Percentiles rank a stretch among this genome's conserved stretches.
Conservation (phyloP, 2,329 filamentous ascomycete genomes). For the Dendrostoma leiphaemia region DNA sequence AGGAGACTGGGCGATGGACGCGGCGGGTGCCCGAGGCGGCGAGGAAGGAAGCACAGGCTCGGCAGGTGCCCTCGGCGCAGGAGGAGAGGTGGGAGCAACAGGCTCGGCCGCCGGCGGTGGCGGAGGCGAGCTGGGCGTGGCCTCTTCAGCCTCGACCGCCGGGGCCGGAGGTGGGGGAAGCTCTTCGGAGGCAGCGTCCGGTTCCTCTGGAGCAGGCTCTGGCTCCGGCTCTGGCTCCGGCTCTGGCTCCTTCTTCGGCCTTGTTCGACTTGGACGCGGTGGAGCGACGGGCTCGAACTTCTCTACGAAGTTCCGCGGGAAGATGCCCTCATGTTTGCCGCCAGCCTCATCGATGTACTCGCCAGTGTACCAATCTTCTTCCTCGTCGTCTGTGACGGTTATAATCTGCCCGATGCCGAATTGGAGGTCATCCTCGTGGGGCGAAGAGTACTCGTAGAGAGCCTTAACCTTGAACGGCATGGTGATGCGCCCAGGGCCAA, state of each 20-base stretch:
- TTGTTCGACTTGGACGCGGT: slow-evolving; percentile 74
- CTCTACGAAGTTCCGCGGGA: slow-evolving; percentile 96
- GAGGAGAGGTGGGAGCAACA: slow-evolving; percentile 29
- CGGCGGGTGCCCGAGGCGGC: slow-evolving; percentile 28
- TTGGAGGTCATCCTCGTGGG: slow-evolving; percentile 90
- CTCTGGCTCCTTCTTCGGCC: slow-evolving; percentile 60
- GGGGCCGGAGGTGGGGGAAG: slow-evolving; percentile 26
- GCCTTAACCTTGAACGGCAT: slow-evolving; percentile 97
- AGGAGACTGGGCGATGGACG: slow-evolving; percentile 19
- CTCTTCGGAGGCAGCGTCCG: slow-evolving; percentile 22
- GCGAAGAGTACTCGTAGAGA: slow-evolving; percentile 88
- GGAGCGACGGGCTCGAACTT: slow-evolving; percentile 90
- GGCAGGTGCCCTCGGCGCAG: slow-evolving; percentile 38
- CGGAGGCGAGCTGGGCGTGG: slow-evolving; percentile 27
- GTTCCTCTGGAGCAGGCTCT: slow-evolving; percentile 19
- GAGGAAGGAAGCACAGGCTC: slow-evolving; percentile 32
- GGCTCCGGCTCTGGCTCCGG: slow-evolving; percentile 16
- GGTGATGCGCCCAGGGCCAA: slow-evolving; percentile 30
- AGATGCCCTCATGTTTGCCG: slow-evolving; percentile 77
- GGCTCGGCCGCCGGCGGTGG: slow-evolving; percentile 28
- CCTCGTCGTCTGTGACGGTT: slow-evolving; percentile 88
- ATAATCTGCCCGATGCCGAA: slow-evolving; percentile 87
- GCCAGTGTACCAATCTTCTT: slow-evolving; percentile 90
- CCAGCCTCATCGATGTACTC: slow-evolving; percentile 80
- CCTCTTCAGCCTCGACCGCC: slow-evolving; percentile 37